A percentile compares a stretch with the other conserved stretches of the same genome.
Conservation (phyloP, 768 basidiomycete species). For the Tricholoma matsutake region DNA sequence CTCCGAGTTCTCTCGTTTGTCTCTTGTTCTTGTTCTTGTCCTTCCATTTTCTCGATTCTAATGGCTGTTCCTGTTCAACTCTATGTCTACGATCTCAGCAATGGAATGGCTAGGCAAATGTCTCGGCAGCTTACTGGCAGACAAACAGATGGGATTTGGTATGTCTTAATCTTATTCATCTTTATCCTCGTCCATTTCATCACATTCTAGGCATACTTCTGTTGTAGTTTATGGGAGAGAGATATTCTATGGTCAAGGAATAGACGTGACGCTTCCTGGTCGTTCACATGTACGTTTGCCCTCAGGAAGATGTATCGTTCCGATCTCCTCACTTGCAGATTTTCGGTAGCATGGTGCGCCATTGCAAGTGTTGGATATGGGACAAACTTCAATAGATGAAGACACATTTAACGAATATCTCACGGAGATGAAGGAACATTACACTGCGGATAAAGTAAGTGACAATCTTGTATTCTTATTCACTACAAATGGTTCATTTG, state of each 20-base stretch:
- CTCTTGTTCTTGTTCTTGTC: too few relatives aligned
- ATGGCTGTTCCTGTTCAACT: slow-evolving; percentile 60
- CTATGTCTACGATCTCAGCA: slow-evolving; percentile 90
- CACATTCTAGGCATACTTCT: slow-evolving; percentile 78
- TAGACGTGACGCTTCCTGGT: slow-evolving; percentile 67
- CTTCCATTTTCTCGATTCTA: too few relatives aligned
- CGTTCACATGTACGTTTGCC: slow-evolving; percentile 66
- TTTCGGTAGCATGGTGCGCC: slow-evolving; percentile 67
- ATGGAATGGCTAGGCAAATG: slow-evolving; percentile 77
- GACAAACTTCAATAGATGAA: slow-evolving; percentile 77
- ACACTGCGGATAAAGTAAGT: slow-evolving; percentile 85
- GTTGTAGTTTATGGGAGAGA: slow-evolving; percentile 86
- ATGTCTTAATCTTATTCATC: not conserved
- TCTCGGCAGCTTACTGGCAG: slow-evolving; percentile 81
- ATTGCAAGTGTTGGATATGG: slow-evolving; percentile 67
- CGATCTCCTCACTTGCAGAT: not conserved
- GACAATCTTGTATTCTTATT: not conserved
- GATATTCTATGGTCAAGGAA: slow-evolving; percentile 89
- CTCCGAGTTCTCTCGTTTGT: too few relatives aligned
- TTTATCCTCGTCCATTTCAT: not conserved
- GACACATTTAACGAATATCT: slow-evolving; percentile 87
- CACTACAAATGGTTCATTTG: slow-evolving; percentile 3
- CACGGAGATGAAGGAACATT: slow-evolving; percentile 67
- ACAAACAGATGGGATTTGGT: slow-evolving; percentile 95
- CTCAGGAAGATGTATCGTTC: not conserved